Base-by-base conservation (phyloP, 2,329 filamentous ascomycete genomes). In the Arachnopeziza araneosa region DNA sequence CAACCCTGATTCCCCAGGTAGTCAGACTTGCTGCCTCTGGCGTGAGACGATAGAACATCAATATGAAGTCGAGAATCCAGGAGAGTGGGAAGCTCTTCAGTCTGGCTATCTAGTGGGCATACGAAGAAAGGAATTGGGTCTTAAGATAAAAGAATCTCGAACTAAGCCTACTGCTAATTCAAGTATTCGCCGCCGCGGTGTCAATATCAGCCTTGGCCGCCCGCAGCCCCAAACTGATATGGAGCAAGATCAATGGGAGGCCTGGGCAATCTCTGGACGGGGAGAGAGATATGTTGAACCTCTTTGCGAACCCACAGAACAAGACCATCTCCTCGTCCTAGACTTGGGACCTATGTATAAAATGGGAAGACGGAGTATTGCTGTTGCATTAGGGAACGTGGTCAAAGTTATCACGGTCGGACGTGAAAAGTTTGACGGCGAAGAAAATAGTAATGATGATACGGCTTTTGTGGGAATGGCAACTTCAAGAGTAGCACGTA, bases 331-430 rank as follows among this genome's bases (percentile, higher is more conserved):
- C 4, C 83, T 90, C 53, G 84, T 91, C 23, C 82, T 82, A 1
- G 79, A 80, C 52, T 76, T 88, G 1, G 90, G 89, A 0, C 89
- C 89, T 0, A 82, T 88, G 59, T 78, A 79, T 1, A 77, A 77
- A 56, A 75, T 91, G 1, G 89, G 89, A 14, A 80, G 82, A 54
- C 79, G 80, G 52, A 88, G 86, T 55, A 79, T 90, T 2, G 89
- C 84, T 0, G 81, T 93, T 30, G 87, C 82, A 0, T 84, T 92
- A 61, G 90, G 89, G 14, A 89, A 91, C 65, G 79, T 84, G 1
- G 79, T 92, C 68, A 92, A 91, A 73, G 76, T 92, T 55, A 80
- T 92, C 59, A 84, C 83, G 1, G 77, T 88, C 6, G 88, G 87
- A 6, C 80, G 83, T 63, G 87, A 89, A 69, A 77, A 82, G 32